Percentiles rank a stretch among this genome's conserved stretches.
Conservation (phyloP, 140 eudicot genomes). For the Stevia rebaudiana region DNA sequence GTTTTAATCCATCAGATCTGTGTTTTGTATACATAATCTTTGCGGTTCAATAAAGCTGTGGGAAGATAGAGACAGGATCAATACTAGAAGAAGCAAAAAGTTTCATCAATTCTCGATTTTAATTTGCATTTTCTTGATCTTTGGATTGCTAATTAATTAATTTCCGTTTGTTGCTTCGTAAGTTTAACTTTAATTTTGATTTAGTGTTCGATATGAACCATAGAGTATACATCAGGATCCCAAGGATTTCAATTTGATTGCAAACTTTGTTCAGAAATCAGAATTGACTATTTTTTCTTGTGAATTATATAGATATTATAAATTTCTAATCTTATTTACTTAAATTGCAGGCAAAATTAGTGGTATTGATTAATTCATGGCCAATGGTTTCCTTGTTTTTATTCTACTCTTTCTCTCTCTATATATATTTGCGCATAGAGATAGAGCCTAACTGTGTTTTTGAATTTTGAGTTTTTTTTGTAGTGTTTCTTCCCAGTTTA, state of each 20-base stretch:
- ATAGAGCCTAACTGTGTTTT: background rate
- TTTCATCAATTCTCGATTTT: background rate
- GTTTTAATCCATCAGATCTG: background rate
- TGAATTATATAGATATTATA: background rate
- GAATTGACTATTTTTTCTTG: background rate
- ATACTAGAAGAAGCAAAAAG: background rate
- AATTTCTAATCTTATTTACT: background rate
- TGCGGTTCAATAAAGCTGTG: constrained; percentile 89
- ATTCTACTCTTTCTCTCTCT: background rate
- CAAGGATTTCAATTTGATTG: background rate
- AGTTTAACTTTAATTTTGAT: too few species aligned
- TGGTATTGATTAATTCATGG: background rate
- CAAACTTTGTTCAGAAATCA: background rate
- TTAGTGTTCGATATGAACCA: background rate
- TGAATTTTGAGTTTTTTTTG: background rate
- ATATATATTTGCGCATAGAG: background rate
- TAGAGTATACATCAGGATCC: background rate
- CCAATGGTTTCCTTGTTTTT: constrained; percentile 1
- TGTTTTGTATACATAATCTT: constrained; percentile 12
- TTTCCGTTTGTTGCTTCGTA: background rate
- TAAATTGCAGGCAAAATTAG: background rate
- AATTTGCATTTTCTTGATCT: background rate
- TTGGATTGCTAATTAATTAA: background rate
- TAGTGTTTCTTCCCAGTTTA: background rate
- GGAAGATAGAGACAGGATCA: constrained; percentile 61